Conservation (phyloP, 139 green algal species). For the Chlamydomonas schloesseri region DNA sequence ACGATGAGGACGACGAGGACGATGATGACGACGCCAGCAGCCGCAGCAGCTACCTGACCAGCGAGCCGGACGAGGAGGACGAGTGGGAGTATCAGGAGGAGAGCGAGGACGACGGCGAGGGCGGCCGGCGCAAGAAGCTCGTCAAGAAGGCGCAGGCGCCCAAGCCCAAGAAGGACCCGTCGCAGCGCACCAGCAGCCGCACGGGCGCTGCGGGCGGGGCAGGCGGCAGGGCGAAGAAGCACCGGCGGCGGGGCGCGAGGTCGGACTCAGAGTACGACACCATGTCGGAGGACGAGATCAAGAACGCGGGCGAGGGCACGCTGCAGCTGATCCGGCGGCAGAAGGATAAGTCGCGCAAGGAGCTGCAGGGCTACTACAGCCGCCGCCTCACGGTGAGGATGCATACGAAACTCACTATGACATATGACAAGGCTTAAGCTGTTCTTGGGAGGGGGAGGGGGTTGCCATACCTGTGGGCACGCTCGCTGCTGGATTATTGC, state of each 20-base stretch:
- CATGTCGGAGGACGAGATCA: constrained; percentile 30
- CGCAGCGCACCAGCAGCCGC: too few species aligned
- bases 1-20: not conserved
- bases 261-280: constrained; percentile 24
- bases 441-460: too few species aligned
- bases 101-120: not conserved
- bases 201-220: too few species aligned
- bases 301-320: not conserved
- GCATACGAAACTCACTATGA: too few species aligned
- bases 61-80: not conserved
- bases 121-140: not conserved
- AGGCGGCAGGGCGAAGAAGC: not conserved
- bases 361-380: constrained; percentile 10
- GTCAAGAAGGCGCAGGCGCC: not conserved
- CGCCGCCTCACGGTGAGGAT: not conserved
- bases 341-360: not conserved
- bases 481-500: too few species aligned
- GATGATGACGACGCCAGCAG: not conserved
- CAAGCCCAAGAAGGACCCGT: too few species aligned
- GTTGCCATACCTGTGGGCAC: too few species aligned
- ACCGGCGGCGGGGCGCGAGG: not conserved
- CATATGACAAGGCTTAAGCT: too few species aligned
- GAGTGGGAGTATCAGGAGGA: not conserved
- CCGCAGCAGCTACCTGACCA: not conserved
- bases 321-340: not conserved